Base-by-base conservation (phyloP, 2,329 filamentous ascomycete species). In the Pyrenophora graminea region DNA sequence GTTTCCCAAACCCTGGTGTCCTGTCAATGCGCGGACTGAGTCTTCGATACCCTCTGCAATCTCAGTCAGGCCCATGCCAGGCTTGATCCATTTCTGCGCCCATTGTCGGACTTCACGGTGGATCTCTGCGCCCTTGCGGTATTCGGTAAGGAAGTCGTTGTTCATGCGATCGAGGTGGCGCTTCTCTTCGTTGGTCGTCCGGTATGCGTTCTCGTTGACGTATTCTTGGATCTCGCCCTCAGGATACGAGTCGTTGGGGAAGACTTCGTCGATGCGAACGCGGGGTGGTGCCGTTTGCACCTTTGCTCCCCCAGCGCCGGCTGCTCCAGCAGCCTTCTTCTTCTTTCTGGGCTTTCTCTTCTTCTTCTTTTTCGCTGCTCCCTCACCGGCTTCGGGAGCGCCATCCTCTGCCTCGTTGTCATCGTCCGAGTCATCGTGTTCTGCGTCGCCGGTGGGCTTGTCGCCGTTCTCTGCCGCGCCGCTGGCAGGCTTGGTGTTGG, bases 21-120 rank as follows among this genome's bases (percentile, higher is more conserved):
- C 90, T 2, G 87, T 87, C 58, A 95, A 74, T 27, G 87, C 84
- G 58, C 90, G 84, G 31, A 94, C 89, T 44, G 88, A 83, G 69
- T 93, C 85, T 73, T 95, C 91, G 63, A 96, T 95, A n/a, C 86
- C 87, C 70, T 93, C 87, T 7, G 90, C 89, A 61, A 95, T 93
- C 72, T 91, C 86, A 2, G 87, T 91, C 68, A 96, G 76, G 6
- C 82, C 84, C 80, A 90, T 86, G 40, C 91, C 91, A 0, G 91
- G 91, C 78, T 88, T 88, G 68, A 94, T 89, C 67, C 81, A 86
- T 70, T 87, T 86, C 74, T 90, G 86, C 3, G 89, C 90, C 82
- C 89, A 92, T 72, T 91, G 86, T 43, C 91, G 86, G 50, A 94
- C 90, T 71, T 95, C 89, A 49, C 91, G 85, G 73, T 96, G 91